Base-by-base conservation (phyloP, 2,329 filamentous ascomycete genomes). In the Alternaria hordeiaustralica region DNA sequence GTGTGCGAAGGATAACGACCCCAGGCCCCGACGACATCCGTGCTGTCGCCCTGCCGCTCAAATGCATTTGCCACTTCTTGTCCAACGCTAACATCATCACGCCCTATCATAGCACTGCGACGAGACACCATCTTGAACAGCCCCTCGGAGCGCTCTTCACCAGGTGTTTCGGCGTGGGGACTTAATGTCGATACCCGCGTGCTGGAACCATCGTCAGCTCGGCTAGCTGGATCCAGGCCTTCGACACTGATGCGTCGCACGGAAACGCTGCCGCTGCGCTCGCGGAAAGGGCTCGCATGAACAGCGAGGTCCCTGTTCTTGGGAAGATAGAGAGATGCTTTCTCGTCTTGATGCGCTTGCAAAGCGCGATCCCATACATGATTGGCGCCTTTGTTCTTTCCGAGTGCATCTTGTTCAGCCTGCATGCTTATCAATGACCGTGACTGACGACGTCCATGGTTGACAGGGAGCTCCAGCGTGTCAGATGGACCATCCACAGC, bases 1-100 rank as follows among this genome's bases (percentile, higher is more conserved):
- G 79, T 82, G 60, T 85, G 82, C 6, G 81, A 83, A 1, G 84
- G 82, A 45, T 81, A 85, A 3, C 80, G 77, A 25, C 81, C 78
- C 84, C 84, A 85, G 3, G 82, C 75, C n/a, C 79, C 78, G 4
- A 78, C 69, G 23, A 74, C 64, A 2, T 72, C 66, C 13, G 36
- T 33, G 18, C 59, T 62, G 36, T 79, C 76, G 13, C 67, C 69
- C 55, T 78, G 77, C 33, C 57, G 74, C 26, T 76, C 67, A 30
- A 75, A 78, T 12, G 56, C 70, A 23, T 53, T 36, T 8, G 70
- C 66, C 2, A 72, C 20, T 5, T 71, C 70, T 18, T 68, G 58
- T 11, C 53, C 61, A 5, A 60, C 15, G 3, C 47, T 58, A 4
- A 60, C 10, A 43, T 67, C 64, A 15, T 58, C 53, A 9, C 50